Conservation (phyloP, 257 asterid species). For the Knoxia roxburghii region DNA sequence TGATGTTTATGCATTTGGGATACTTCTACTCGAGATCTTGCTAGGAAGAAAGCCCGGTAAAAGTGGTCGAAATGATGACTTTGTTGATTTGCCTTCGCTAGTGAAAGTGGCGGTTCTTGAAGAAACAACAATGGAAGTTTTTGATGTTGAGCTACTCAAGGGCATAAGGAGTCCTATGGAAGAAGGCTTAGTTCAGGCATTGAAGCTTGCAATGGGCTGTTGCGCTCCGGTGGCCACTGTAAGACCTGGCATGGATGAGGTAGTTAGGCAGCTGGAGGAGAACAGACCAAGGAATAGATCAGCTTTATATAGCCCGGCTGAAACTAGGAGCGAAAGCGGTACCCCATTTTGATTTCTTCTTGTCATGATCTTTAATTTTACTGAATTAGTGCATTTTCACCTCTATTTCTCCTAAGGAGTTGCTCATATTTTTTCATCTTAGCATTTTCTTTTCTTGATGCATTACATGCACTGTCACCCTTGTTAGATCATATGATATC, state of each 20-base stretch:
- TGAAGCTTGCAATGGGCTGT: constrained; percentile 98
- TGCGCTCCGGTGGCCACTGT: constrained; percentile 88
- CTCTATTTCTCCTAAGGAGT: constrained; percentile 21
- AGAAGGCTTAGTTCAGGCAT: constrained; percentile 88
- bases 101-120: constrained; percentile 96
- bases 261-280: constrained; percentile 92
- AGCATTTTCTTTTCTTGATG: not conserved
- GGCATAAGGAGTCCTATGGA: constrained; percentile 90
- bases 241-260: constrained; percentile 93
- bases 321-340: constrained; percentile 92
- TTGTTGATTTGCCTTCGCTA: constrained; percentile 72
- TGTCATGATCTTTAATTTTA: constrained; percentile 25
- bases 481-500: too few relatives aligned
- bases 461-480: not conserved
- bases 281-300: constrained; percentile 93
- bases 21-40: constrained; percentile 78
- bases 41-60: constrained; percentile 75
- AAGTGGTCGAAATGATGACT: constrained; percentile 54
- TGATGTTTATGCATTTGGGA: constrained; percentile 89
- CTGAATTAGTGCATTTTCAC: constrained; percentile 7
- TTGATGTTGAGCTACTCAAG: constrained; percentile 73
- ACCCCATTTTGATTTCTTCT: constrained; percentile 68
- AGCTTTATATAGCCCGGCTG: constrained; percentile 92
- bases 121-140: constrained; percentile 96
- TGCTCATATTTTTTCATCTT: constrained; percentile 1